Percentiles rank a stretch among this genome's conserved stretches.
Evolutionary conservation across 805 yeast genomes (phyloP).

Genomic region (Nakazawaea holstii): DNA sequence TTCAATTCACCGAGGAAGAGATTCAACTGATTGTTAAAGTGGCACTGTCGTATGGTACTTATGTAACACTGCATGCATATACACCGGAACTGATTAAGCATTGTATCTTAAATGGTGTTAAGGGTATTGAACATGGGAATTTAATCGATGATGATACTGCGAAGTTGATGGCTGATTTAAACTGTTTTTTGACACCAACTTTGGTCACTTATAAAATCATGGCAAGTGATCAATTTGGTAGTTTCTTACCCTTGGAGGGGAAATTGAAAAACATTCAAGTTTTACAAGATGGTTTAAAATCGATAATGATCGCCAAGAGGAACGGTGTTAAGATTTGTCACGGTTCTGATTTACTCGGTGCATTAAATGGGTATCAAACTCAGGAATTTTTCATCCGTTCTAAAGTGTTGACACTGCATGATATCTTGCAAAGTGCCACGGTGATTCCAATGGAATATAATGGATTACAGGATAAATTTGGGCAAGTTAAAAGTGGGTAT

Average conservation of each 20-base stretch:
- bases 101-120: slow-evolving; percentile 21
- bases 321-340: slow-evolving; percentile 20
- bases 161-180: slow-evolving; percentile 19
- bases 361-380: slow-evolving; percentile 21
- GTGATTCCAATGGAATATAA: slow-evolving; percentile 21
- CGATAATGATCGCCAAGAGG: slow-evolving; percentile 18
- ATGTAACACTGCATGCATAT: slow-evolving; percentile 25
- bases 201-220: slow-evolving; percentile 23
- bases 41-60: slow-evolving; percentile 21
- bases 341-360: slow-evolving; percentile 24
- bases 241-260: slow-evolving; percentile 16
- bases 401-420: slow-evolving; percentile 20
- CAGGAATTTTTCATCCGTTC: slow-evolving; percentile 22
- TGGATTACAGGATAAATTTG: slow-evolving; percentile 16
- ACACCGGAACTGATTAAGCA: slow-evolving; percentile 20
- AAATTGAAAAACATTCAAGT: slow-evolving; percentile 18
- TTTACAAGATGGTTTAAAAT: slow-evolving; percentile 18
- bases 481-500: slow-evolving; percentile 22
- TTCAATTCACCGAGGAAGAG: slow-evolving; percentile 22
- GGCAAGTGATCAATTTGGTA: slow-evolving; percentile 21
- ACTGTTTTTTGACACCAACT: slow-evolving; percentile 22
- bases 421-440: slow-evolving; percentile 22
- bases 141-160: slow-evolving; percentile 22
- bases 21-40: slow-evolving; percentile 21
- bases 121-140: slow-evolving; percentile 26